Evolutionary conservation across 148 eudicot genomes (phyloP).

Genomic region (Amaranthus cruentus): DNA sequence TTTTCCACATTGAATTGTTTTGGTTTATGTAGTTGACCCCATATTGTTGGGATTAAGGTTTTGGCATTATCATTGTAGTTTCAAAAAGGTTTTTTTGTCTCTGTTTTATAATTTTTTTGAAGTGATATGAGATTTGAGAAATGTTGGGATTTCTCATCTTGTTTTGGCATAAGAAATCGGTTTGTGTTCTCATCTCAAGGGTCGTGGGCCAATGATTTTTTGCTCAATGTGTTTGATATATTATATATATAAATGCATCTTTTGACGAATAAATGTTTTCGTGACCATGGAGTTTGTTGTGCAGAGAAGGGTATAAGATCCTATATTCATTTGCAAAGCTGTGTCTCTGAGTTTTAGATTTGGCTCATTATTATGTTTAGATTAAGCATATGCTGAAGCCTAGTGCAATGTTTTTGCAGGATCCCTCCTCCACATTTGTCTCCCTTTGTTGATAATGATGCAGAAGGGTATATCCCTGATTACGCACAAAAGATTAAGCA

Average conservation of each 20-base stretch:
- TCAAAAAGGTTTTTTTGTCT: background rate
- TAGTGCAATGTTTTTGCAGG: conserved; percentile 40
- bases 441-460: conserved; percentile 89
- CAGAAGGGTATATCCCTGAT: conserved; percentile 79
- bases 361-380: too few species aligned
- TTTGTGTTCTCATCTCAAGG: background rate
- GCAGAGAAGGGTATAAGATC: background rate
- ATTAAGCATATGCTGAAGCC: background rate
- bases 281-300: background rate
- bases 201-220: background rate
- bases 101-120: too few species aligned
- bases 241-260: background rate
- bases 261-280: background rate
- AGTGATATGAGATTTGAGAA: too few species aligned
- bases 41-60: background rate
- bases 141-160: background rate
- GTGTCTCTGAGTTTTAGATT: background rate
- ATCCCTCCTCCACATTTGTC: conserved; percentile 93
- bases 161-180: background rate
- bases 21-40: too few species aligned
- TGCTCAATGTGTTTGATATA: background rate
- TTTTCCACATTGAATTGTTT: too few species aligned
- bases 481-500: conserved; percentile 75
- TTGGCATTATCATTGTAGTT: background rate
- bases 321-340: background rate